Evolutionary conservation across 768 basidiomycete genomes (phyloP).

Genomic region (Melanogaster broomeanus): DNA sequence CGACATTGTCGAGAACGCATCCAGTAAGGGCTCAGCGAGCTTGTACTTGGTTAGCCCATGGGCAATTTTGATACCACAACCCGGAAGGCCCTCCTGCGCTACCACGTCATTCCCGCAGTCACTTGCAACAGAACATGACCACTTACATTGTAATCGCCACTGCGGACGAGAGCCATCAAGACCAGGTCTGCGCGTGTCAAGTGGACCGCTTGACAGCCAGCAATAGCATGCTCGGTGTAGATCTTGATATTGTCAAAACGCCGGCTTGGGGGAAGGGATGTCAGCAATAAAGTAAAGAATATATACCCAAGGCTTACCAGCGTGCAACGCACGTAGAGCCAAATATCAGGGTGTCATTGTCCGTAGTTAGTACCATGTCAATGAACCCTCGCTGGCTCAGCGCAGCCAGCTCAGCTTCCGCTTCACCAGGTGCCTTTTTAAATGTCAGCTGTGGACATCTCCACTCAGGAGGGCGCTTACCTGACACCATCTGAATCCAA

Average conservation of each 20-base stretch:
- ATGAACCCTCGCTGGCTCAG: slow-evolving; percentile 2
- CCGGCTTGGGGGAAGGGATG: too few species aligned
- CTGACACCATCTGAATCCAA: slow-evolving; percentile 29
- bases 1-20: not conserved
- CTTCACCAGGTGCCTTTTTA: slow-evolving; percentile 2
- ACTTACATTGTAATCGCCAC: not conserved
- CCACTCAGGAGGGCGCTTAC: slow-evolving; percentile 7
- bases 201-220: not conserved
- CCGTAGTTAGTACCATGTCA: not conserved
- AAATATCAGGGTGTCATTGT: slow-evolving; percentile 3
- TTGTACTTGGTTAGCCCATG: not conserved
- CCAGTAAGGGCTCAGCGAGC: not conserved
- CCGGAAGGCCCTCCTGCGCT: not conserved
- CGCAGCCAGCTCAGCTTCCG: slow-evolving; percentile 1
- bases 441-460: not conserved
- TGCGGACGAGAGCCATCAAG: not conserved
- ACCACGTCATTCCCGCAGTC: not conserved
- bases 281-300: too few species aligned
- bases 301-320: not conserved
- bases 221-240: not conserved
- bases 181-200: not conserved
- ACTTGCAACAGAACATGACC: not conserved
- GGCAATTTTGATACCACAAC: not conserved
- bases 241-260: not conserved
- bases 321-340: not conserved